phyloP scores from a whole-genome alignment of 176 grass and related monocot genomes.

The Juncus inflexus region DNA sequence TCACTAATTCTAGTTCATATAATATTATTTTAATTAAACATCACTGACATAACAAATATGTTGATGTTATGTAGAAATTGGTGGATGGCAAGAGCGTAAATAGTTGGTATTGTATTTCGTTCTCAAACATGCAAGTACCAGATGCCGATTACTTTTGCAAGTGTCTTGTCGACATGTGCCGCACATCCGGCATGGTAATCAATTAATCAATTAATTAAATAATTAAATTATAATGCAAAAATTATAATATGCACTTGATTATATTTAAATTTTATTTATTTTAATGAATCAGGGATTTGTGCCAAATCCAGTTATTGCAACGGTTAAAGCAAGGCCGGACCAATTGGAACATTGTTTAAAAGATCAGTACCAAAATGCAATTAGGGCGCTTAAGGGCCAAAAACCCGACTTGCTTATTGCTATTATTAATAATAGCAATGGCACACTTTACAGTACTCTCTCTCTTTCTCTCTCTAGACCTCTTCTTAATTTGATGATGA shows the following conservation, averaged over 20 bases:
- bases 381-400: slow-evolving; percentile 53
- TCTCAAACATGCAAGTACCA: slow-evolving; percentile 74
- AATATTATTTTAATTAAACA: background rate
- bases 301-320: slow-evolving; percentile 57
- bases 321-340: slow-evolving; percentile 66
- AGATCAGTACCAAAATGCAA: slow-evolving; percentile 64
- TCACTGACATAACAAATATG: slow-evolving; percentile 18
- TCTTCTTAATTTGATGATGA: background rate
- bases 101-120: slow-evolving; percentile 73
- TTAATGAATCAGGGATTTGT: slow-evolving; percentile 54
- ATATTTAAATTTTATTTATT: background rate
- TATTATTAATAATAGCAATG: slow-evolving; percentile 82
- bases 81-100: slow-evolving; percentile 67
- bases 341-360: slow-evolving; percentile 80
- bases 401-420: slow-evolving; percentile 78
- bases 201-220: slow-evolving; percentile 5
- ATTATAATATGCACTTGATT: background rate
- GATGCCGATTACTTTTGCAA: slow-evolving; percentile 68
- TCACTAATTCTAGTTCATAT: slow-evolving; percentile 6
- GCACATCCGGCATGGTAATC: slow-evolving; percentile 80
- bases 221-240: background rate
- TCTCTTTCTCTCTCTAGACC: background rate
- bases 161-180: slow-evolving; percentile 78
- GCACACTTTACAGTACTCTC: slow-evolving; percentile 66
- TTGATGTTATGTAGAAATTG: slow-evolving; percentile 65